Evolutionary conservation across 1,284 basidiomycete species (phyloP).

Genomic region (Naganishia sp.): DNA sequence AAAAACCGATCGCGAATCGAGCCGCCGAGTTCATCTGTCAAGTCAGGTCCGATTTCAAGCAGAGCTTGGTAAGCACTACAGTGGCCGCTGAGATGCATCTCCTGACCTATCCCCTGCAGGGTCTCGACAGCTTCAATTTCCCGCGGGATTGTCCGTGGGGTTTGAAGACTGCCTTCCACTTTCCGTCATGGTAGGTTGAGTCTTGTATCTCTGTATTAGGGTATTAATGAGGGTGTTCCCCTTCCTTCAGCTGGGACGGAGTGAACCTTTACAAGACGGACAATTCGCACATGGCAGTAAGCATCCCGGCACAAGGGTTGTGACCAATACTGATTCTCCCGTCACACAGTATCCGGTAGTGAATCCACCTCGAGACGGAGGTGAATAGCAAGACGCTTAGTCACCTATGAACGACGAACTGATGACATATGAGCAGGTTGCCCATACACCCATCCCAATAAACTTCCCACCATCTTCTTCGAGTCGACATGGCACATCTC

Average conservation of each 20-base stretch:
- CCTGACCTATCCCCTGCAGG: neutral
- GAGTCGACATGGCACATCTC: conserved; percentile 40
- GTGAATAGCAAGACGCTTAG: neutral
- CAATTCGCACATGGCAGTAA: conserved; percentile 39
- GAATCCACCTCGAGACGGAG: conserved; percentile 18
- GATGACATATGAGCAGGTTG: conserved; percentile 1
- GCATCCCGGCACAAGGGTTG: neutral
- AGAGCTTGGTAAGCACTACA: conserved; percentile 17
- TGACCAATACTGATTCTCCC: neutral
- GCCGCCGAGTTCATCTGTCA: conserved; percentile 27
- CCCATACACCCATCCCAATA: conserved; percentile 42
- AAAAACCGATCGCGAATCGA: conserved; percentile 1
- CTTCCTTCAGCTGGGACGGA: conserved; percentile 53
- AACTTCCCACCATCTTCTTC: conserved; percentile 45
- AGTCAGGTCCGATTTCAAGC: conserved; percentile 2
- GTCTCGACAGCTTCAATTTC: conserved; percentile 25
- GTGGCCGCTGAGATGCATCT: neutral
- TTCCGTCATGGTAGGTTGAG: conserved; percentile 13
- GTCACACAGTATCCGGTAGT: conserved; percentile 36
- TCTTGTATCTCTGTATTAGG: too few relatives aligned
- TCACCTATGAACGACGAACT: neutral
- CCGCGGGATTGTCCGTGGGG: conserved; percentile 42
- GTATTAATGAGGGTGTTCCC: too few relatives aligned
- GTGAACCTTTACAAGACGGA: conserved; percentile 46
- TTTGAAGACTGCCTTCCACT: conserved; percentile 50